Conservation (phyloP, 345 rosid species). For the Hirschfeldia incana region DNA sequence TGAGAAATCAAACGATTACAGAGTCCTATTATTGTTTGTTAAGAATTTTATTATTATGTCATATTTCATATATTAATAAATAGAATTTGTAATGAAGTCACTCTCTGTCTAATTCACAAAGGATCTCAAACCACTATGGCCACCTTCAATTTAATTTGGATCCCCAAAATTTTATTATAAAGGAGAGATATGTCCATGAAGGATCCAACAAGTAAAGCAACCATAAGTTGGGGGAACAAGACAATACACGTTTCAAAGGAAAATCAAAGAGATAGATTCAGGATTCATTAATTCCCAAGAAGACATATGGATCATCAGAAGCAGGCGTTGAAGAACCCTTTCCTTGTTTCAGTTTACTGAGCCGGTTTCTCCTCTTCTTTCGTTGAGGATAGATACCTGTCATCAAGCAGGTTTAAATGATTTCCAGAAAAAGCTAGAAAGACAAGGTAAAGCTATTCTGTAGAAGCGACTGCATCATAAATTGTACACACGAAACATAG, state of each 20-base stretch:
- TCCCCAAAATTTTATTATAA: too few relatives aligned
- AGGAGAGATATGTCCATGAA: not conserved
- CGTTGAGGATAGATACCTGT: constrained; percentile 48
- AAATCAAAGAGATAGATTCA: constrained; percentile 4
- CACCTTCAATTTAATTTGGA: too few relatives aligned
- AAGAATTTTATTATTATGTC: too few relatives aligned
- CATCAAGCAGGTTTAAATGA: not conserved
- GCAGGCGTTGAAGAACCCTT: not conserved
- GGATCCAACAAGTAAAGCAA: constrained; percentile 20
- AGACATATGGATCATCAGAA: constrained; percentile 13
- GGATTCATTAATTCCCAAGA: constrained; percentile 10
- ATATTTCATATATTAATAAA: too few relatives aligned
- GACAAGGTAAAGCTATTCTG: not conserved
- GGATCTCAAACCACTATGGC: too few relatives aligned
- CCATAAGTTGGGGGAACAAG: not conserved
- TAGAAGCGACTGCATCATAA: not conserved
- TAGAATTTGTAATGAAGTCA: too few relatives aligned
- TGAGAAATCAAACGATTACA: not conserved
- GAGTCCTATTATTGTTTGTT: too few relatives aligned
- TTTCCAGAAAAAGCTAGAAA: not conserved
- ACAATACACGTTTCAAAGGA: constrained; percentile 15
- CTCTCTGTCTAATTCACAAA: too few relatives aligned
- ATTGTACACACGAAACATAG: not conserved
- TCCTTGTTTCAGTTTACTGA: constrained; percentile 29
- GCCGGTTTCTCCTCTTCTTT: constrained; percentile 46